These are phyloP conservation scores for Thinopyrum elongatum DNA, from an alignment of 176 grass and related monocot genomes.

Conservation along the genomic window DNA sequence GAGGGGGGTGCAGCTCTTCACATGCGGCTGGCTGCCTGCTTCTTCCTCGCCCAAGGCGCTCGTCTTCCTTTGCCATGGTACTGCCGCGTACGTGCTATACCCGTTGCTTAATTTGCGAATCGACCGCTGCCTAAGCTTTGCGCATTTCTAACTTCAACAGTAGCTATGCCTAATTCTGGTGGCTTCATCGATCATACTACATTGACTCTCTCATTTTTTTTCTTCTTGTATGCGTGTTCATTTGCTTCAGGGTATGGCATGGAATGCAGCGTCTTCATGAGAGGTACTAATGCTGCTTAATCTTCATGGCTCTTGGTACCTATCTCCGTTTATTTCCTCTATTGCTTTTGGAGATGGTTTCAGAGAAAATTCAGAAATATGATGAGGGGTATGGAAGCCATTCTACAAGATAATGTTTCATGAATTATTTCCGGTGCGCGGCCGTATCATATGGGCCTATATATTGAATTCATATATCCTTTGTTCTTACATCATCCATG, in stretches of 20 bases:
- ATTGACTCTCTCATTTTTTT: neutral
- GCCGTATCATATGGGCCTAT: neutral
- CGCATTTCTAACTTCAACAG: neutral
- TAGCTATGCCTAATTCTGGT: neutral
- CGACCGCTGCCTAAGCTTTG: neutral
- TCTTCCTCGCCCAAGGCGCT: conserved; percentile 72
- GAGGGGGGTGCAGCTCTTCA: conserved; percentile 80
- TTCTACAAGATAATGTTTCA: neutral
- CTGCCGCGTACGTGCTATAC: neutral
- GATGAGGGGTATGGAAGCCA: neutral
- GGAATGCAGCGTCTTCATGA: conserved; percentile 95
- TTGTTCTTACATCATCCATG: conserved; percentile 16
- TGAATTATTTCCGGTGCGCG: neutral
- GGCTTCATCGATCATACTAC: neutral
- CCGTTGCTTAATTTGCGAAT: neutral
- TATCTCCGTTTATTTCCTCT: neutral
- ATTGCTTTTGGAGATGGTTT: neutral
- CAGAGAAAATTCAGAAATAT: neutral
- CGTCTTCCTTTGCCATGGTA: conserved; percentile 92
- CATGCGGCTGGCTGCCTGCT: conserved; percentile 78
- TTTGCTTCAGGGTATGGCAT: conserved; percentile 76
- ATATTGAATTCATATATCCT: neutral
- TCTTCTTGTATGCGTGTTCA: neutral
- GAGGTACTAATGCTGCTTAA: conserved; percentile 42
- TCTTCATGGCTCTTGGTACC: neutral